Base-by-base conservation (phyloP, 2,329 filamentous ascomycete species). In the Penicillium occitanis region DNA sequence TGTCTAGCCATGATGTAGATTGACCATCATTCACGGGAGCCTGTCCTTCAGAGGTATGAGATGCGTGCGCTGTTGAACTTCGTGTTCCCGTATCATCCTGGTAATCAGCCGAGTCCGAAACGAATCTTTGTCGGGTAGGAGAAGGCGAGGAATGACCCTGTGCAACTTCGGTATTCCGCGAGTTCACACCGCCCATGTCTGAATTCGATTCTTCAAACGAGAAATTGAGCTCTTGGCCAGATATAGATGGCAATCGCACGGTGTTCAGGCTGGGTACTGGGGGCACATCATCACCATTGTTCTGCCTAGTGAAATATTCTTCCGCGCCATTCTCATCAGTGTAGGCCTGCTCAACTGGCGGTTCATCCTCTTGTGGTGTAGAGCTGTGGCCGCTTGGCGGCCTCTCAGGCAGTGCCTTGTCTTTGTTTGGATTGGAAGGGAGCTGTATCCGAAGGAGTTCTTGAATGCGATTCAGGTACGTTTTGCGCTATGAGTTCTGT, bases 1-100 rank as follows among this genome's bases (percentile, higher is more conserved):
- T 94, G 74, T 97, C 92, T n/a, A 97, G 80, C 93, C 93, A 97
- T 0, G 93, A 96, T 62, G 91, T 92, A 4, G 91, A 92, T 74
- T 93, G 91, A 68, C 90, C 89, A 73, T 91, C 94, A 84, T 28
- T 87, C 88, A 67, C 87, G 80, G 25, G 77, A 37, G 13, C 30
- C 35, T 60, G 55, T n/a, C 61, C 62, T n/a, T 65, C 57, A n/a
- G 53, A 53, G 7, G 28, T 13, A 51, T 42, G 7, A 28, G 55
- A 63, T 44, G 42, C 35, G 19, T 51, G 35, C 30, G 40, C 19
- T 30, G 62, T 58, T 19, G 61, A 63, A 25, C 53, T 55, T 35
- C 33, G 51, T 25, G 14, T 37, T 48, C 58, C 62, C 6, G 28
- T 13, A 37, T 58, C 37, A 25, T 33, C 59, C 14, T 51, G 65